A percentile compares a stretch with the other conserved stretches of the same genome.
Conservation (phyloP, 2,329 filamentous ascomycete genomes). For the Trichoderma brevicompactum region DNA sequence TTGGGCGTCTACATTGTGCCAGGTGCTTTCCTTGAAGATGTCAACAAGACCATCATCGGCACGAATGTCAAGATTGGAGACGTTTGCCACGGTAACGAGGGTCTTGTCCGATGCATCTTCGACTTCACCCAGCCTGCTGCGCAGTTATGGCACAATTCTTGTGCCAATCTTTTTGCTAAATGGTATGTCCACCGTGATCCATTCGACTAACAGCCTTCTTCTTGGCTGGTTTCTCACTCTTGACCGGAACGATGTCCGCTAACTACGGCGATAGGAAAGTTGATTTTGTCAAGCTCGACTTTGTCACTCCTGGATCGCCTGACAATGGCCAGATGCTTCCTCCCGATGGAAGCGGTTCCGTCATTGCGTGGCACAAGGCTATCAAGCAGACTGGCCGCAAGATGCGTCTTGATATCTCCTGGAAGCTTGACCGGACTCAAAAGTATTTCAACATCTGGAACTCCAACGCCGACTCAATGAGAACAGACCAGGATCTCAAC, state of each 20-base stretch:
- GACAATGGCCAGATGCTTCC: constrained; percentile 33
- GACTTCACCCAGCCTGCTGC: constrained; percentile 31
- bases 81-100: constrained; percentile 32
- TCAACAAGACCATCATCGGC: constrained; percentile 31
- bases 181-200: constrained; percentile 27
- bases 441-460: constrained; percentile 32
- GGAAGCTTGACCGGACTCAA: constrained; percentile 33
- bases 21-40: constrained; percentile 31
- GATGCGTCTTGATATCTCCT: constrained; percentile 33
- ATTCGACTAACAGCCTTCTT: too few species aligned
- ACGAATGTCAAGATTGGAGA: constrained; percentile 31
- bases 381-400: constrained; percentile 30
- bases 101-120: constrained; percentile 32
- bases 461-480: constrained; percentile 32
- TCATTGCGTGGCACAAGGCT: constrained; percentile 32
- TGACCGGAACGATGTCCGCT: not conserved
- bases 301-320: constrained; percentile 33
- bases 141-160: constrained; percentile 32
- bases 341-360: constrained; percentile 30
- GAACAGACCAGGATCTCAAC: constrained; percentile 34
- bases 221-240: too few species aligned
- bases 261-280: constrained; percentile 27
- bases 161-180: constrained; percentile 31
- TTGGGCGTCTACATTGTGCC: constrained; percentile 33
- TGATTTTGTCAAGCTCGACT: constrained; percentile 34